A percentile compares a stretch with the other conserved stretches of the same genome.
phyloP scores from a whole-genome alignment of 1,284 basidiomycete species.

The Wallemia ichthyophaga region DNA sequence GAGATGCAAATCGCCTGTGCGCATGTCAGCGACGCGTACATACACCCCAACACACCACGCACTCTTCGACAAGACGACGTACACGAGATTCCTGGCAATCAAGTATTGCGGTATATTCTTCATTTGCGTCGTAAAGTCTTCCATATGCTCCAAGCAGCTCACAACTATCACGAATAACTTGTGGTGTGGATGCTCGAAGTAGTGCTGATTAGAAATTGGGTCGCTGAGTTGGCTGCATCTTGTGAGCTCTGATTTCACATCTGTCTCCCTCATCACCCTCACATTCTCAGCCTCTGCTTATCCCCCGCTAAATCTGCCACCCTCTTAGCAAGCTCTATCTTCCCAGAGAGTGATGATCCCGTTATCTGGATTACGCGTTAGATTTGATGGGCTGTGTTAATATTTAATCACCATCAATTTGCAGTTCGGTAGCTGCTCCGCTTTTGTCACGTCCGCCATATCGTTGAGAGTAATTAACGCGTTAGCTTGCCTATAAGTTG shows the following conservation, averaged over 20 bases:
- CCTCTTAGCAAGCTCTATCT: not conserved
- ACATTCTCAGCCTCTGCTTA: not conserved
- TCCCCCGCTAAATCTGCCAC: not conserved
- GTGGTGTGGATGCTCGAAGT: not conserved
- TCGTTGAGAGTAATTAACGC: no score
- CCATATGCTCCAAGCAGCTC: not conserved
- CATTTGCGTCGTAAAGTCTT: not conserved
- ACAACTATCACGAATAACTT: not conserved
- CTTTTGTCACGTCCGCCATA: not conserved
- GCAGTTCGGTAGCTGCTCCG: not conserved
- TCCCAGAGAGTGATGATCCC: not conserved
- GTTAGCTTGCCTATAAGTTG: no score
- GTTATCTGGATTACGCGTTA: not conserved
- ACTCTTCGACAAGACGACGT: not conserved
- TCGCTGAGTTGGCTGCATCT: no score
- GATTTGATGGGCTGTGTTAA: no score
- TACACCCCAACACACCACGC: not conserved
- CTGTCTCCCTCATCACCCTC: not conserved
- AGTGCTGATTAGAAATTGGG: no score
- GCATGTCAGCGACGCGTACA: not conserved
- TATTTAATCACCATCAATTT: not conserved
- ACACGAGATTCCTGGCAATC: not conserved
- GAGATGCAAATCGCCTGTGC: not conserved
- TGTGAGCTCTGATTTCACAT: not conserved
- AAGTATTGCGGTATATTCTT: not conserved